Base-by-base conservation (phyloP, 768 basidiomycete genomes). In the Tricholoma terreum region DNA sequence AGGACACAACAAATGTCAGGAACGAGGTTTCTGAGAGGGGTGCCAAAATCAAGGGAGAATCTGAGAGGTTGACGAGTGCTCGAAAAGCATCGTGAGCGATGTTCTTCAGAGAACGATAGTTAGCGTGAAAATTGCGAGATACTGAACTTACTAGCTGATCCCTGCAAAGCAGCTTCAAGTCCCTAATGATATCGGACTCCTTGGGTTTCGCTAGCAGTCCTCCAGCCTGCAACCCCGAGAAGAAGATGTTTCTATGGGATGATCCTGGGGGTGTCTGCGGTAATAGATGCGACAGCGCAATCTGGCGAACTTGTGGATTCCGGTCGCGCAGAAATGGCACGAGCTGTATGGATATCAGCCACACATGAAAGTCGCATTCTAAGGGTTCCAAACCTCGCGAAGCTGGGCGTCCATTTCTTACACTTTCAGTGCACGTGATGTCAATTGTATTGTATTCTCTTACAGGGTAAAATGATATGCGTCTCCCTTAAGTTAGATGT, bases 1-100 rank as follows among this genome's bases (percentile, higher is more conserved):
- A 97, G 0, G 95, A 90, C 0, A 90, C 86, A 40, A 98, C 73
- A 64, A 96, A 98, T 22, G 74, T 74, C 22, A 97, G 71, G 69
- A 95, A 98, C 0, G 80, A 70, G 0, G 80, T 70, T 50, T 96
- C 92, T 1, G 85, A 85, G 7, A 96, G 77, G 38, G 85, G 72
- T 6, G 80, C 63, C 7, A 87, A 77, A 22, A 95, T 78, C 17
- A 86, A 71, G 7, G 89, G 78, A 30, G 89, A 89, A 72, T 95
- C 94, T 2, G 94, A 91, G 33, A 98, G 81, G 73, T 98, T 98
- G 69, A 98, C 87, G 50, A 98, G 79, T 2, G 94, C 94, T 59
- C 91, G 85, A 70, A 98, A 90, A 2, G 96, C 96, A 76, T 97
- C 94, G 64, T 98, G 96, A 1, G 96, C 92, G 51, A 93, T 84